A percentile compares a stretch with the other conserved stretches of the same genome.
These are phyloP conservation scores for Hibiscus trionum DNA, from an alignment of 345 rosid genomes.

Conservation along the genomic window DNA sequence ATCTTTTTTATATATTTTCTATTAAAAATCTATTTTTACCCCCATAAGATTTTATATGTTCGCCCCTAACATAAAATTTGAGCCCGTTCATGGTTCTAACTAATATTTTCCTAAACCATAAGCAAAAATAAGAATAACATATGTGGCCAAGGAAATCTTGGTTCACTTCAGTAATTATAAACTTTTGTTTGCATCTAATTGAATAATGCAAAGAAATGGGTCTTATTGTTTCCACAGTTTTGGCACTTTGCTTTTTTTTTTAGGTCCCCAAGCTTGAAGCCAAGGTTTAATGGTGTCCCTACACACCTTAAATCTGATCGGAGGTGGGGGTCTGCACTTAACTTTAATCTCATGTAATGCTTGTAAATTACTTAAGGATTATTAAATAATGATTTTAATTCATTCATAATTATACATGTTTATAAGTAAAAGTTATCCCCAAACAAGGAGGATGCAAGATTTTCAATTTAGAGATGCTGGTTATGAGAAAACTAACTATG, in stretches of 20 bases:
- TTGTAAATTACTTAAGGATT: too few species aligned
- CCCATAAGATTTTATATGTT: too few species aligned
- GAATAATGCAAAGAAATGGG: constrained; percentile 1
- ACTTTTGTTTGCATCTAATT: neutral
- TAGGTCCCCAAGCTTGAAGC: neutral
- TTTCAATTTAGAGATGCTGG: too few species aligned
- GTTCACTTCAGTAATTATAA: neutral
- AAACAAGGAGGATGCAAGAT: too few species aligned
- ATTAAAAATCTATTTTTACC: too few species aligned
- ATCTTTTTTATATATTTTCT: too few species aligned
- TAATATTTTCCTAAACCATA: neutral
- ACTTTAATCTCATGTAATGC: neutral
- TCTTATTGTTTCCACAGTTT: neutral
- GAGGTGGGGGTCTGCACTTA: neutral
- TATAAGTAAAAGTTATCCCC: too few species aligned
- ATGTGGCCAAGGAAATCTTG: neutral
- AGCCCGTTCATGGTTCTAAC: neutral
- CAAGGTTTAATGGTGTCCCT: neutral
- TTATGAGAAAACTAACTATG: too few species aligned
- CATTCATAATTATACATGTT: too few species aligned
- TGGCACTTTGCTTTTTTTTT: neutral
- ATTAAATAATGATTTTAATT: too few species aligned
- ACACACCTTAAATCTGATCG: neutral
- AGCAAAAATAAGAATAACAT: neutral
- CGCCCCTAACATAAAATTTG: too few species aligned